Base-by-base conservation (phyloP, 2,329 filamentous ascomycete genomes). In the Neophaeococcomyces mojaviensis region DNA sequence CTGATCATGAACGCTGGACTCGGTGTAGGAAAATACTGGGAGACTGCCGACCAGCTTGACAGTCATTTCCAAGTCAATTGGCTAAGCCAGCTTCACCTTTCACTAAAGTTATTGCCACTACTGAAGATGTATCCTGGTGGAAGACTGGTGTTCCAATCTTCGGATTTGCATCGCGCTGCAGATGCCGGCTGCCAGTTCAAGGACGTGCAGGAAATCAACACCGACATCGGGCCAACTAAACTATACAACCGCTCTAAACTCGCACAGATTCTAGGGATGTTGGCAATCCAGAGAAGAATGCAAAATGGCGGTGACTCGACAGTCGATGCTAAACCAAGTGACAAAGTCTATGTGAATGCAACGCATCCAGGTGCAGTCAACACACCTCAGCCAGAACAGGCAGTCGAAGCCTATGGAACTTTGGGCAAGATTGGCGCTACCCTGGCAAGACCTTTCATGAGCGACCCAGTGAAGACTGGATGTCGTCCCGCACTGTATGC, bases 181-280 rank as follows among this genome's bases (percentile, higher is more conserved):
- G 66, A 64, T 7, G 55, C 54, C 37, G 60, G 55, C 31, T 62
- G 64, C 44, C 57, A 63, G 6, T 76, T 74, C 56, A 58, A 57
- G n/a, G 60, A 61, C n/a, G 46, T 73, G n/a, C 56, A 63, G 1
- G 72, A 75, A 50, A 66, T 76, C 19, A 75, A 74, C 50, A 58
- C 63, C 26, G 71, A 75, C 46, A 67, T 76, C 39, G 72, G 72
- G 1, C 57, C 71, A 1, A 64, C 62, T 26, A 65, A 65, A 18
- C 62, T 75, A n/a, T 75, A 76, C 59, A 66, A 62, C 36, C 68
- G 72, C 42, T 67, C 64, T 6, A 76, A 76, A 55, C 67, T 76
- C 12, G 71, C 71, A 1, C 67, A 73, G 48, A 58, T 75, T 10
- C 58, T 75, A 4, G 70, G 72, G 33, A 61, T 68, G 8, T 65